Evolutionary conservation across 306 rosid species (phyloP), one percentile per base, ranked within the genome.

Genomic region (Prunus salicina): DNA sequence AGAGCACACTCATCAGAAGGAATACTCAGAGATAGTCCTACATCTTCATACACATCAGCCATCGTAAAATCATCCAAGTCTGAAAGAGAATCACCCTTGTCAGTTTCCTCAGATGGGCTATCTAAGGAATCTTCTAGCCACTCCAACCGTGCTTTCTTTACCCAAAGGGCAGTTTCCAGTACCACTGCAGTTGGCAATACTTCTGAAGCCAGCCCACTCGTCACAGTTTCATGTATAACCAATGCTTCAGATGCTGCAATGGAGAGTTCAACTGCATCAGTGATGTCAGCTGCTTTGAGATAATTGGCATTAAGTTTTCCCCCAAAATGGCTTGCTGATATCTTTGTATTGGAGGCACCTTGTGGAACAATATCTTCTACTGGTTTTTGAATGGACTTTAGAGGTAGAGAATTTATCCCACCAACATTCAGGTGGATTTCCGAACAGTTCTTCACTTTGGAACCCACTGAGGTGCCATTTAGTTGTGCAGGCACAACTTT

Each of bases 231-330:
- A 76, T 94, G 88, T 81, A 94, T 88, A 80, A 86, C 93, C 79
- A 94, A 50, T 82, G 96, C 97, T 80, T 94, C 98, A 58, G 98
- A 94, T 76, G 98, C 98, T 15, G 86, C 90, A 76, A 90, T 81
- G 65, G 91, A 91, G 52, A 91, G 91, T 67, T 94, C 90, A 76
- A 90, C 86, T 73, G 93, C 93, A 81, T 83, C 78, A 61, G 82
- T 76, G 78, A 85, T 75, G 73, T 82, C 90, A 74, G 80, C 76
- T 84, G 51, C 80, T 84, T 81, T 78, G 53, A 52, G 82, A 79
- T 72, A 66, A 67, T 75, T 62, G 66, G 71, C 74, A 55, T 72
- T 64, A 58, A 77, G 73, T 69, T 74, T 82, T 78, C 81, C 88
- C 81, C 66, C 72, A 69, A 64, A 61, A 34, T 75, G 83, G 38